Evolutionary conservation across 179 eudicot genomes (phyloP), one percentile per base, ranked within the genome.

Genomic region (Spergularia azorica): DNA sequence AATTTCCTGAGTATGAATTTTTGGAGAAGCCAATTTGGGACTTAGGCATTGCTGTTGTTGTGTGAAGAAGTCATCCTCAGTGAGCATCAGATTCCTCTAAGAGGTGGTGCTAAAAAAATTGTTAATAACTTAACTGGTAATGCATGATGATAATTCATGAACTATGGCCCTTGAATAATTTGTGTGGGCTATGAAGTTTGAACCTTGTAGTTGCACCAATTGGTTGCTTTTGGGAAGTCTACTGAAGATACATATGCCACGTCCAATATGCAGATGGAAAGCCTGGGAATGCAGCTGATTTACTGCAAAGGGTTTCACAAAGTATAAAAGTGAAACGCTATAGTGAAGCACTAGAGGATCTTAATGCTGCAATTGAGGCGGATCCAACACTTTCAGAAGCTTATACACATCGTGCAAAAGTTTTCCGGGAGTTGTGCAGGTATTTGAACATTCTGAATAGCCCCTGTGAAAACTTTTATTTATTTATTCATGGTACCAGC

Each of bases 321-420:
- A 92, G 88, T 81, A 79, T 94, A 68, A 92, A 90, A 84, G 92
- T 90, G 60, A 94, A 90, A 81, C 93, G 80, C 51, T 94, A 90
- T 71, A 90, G 94, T 84, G 98, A 92, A 82, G 97, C 97, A 57
- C 88, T 94, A 60, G 89, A 89, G 83, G 97, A 94, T 80, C 89
- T 94, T 75, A 94, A 94, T 86, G 89, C 98, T 76, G 98, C 98
- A 64, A 92, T 92, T 79, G 96, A 94, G 79, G 96, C 96, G 56
- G 96, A 92, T 81, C 92, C 96, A 66, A 76, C 90, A 77, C 90
- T 92, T 70, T 92, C 97, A 43, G 98, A 94, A 77, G 97, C 98
- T 73, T 92, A 90, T 82, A 80, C 90, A 86, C 93, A 81, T 77
- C 88, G 92, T 4, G 97, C 96, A 70, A 89, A 94, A 74, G 72